Evolutionary conservation across 202 grass and related monocot species (phyloP), one percentile per base, ranked within the genome.

Genomic region (Cymbopogon flexuosus): DNA sequence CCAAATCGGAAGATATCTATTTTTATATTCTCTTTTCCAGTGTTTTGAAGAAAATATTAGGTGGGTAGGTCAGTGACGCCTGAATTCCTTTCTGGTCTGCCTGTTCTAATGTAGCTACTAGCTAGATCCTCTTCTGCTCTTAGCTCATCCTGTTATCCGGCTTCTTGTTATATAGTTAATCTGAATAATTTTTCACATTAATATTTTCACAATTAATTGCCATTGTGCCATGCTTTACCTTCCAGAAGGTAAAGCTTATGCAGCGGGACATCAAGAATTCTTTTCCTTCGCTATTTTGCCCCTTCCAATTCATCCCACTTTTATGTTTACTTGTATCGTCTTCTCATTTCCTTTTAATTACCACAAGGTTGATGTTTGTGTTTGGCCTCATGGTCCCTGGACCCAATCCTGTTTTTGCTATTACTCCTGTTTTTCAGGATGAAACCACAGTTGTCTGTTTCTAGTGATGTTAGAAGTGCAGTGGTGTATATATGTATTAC

Each of bases 101-200:
- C 19, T 16, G 6, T 35, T 56, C 62, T 37, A 78, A 22, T 54
- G 16, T 51, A 18, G 52, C 52, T 33, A 33, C 31, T 33, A 33
- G 31, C 31, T 33, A 33, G 27, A 27, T 27, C 31, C 31, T 33
- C 31, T 72, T 70, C 42, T 37, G 6, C 31, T 71, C n/a, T 77
- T 87, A 51, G 49, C 54, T 63, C 75, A 56, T 56, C 52, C 7
- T 22, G 52, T 21, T 57, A 57, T 75, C 16, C 18, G 21, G 31
- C 64, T 69, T 66, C 47, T 49, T 18, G 10, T 35, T 68, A 46
- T 59, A 19, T n/a, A 58, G n/a, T 46, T 46, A 41, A 58, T 75
- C 52, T 86, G 70, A 58, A 73, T 73, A 45, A 36, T 34, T 63
- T 73, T 74, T 59, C 33, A 39, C 51, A 4, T 24, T 58, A 3